Evolutionary conservation across 148 eudicot species (phyloP).

Genomic region (Spergularia bocconei): DNA sequence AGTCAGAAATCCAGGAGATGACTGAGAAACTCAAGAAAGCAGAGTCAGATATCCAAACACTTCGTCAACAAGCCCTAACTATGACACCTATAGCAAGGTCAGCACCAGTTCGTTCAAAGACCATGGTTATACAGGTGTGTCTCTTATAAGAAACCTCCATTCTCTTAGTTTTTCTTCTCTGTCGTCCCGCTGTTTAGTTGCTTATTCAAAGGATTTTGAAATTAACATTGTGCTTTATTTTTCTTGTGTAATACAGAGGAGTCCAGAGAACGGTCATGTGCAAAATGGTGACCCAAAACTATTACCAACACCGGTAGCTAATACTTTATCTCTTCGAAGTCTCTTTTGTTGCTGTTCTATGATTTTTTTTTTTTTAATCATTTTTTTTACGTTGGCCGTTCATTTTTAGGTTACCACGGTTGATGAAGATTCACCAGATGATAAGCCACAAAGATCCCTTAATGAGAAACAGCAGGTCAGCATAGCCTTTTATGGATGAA

Average conservation of each 20-base stretch:
- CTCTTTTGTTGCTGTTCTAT: neutral
- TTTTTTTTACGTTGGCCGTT: conserved; percentile 10
- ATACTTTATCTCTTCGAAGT: conserved; percentile 2
- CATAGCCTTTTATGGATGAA: conserved; percentile 7
- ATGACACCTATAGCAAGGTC: conserved; percentile 80
- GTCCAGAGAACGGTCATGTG: conserved; percentile 69
- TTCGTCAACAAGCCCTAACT: conserved; percentile 96
- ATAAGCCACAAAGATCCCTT: conserved; percentile 86
- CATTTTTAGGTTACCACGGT: conserved; percentile 45
- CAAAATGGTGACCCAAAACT: conserved; percentile 59
- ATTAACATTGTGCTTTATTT: neutral
- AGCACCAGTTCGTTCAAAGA: conserved; percentile 66
- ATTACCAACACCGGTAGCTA: conserved; percentile 43
- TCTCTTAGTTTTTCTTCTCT: neutral
- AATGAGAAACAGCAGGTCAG: conserved; percentile 96
- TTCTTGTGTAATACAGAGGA: conserved; percentile 56
- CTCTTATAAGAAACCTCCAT: neutral
- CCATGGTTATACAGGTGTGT: conserved; percentile 61
- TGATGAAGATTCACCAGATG: conserved; percentile 65
- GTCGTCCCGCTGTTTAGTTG: neutral
- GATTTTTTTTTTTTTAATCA: neutral
- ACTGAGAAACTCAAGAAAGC: conserved; percentile 74
- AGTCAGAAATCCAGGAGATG: conserved; percentile 35
- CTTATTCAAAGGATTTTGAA: too few species aligned
- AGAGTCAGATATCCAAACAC: conserved; percentile 92